phyloP scores from a whole-genome alignment of 768 basidiomycete genomes.

The Pulveroboletus ravenelii region DNA sequence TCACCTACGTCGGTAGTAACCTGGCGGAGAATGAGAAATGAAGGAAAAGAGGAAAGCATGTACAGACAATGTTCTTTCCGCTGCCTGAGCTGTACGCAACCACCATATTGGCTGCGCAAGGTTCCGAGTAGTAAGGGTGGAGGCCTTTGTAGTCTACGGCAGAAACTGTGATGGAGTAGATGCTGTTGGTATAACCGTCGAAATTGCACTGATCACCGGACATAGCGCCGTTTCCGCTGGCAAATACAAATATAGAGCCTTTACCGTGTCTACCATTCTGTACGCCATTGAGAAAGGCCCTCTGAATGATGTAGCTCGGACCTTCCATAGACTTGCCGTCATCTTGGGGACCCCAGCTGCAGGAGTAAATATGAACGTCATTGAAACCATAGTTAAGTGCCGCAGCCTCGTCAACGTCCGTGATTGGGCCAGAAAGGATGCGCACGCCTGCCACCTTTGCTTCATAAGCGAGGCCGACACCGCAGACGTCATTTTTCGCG shows the following conservation, averaged over 20 bases:
- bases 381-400: slow-evolving; percentile 93
- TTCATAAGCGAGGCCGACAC: slow-evolving; percentile 88
- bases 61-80: slow-evolving; percentile 85
- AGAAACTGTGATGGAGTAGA: slow-evolving; percentile 94
- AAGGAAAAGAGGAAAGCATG: neutral
- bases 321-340: slow-evolving; percentile 94
- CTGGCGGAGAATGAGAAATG: slow-evolving; percentile 39
- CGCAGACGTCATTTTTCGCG: slow-evolving; percentile 87
- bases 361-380: slow-evolving; percentile 85
- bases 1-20: slow-evolving; percentile 92
- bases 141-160: slow-evolving; percentile 90
- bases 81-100: slow-evolving; percentile 95
- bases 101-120: slow-evolving; percentile 96
- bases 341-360: slow-evolving; percentile 98
- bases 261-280: slow-evolving; percentile 85
- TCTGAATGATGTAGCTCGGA: slow-evolving; percentile 84
- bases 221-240: slow-evolving; percentile 92
- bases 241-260: slow-evolving; percentile 94
- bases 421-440: slow-evolving; percentile 91
- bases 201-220: slow-evolving; percentile 98
- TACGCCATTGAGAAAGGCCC: slow-evolving; percentile 91
- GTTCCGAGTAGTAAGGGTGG: slow-evolving; percentile 95
- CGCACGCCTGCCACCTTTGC: slow-evolving; percentile 92
- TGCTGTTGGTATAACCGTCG: slow-evolving; percentile 97
- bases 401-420: slow-evolving; percentile 93